Evolutionary conservation across 2,329 filamentous ascomycete species (phyloP).

Genomic region (Aureobasidium sp.): DNA sequence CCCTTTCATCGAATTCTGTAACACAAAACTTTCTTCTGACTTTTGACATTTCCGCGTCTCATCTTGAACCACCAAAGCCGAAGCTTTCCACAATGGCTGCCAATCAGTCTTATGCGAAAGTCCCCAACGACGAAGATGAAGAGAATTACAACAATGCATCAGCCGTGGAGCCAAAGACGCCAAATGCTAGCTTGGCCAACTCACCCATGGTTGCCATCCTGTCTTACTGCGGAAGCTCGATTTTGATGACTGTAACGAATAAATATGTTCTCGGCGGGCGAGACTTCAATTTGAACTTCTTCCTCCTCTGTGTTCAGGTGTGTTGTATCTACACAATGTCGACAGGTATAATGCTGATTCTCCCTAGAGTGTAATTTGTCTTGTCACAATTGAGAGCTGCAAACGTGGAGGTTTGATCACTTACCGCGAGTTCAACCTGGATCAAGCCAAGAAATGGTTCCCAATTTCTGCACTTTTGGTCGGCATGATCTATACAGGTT

Average conservation of each 20-base stretch:
- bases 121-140: not conserved
- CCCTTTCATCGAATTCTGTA: not conserved
- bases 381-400: conserved; percentile 70
- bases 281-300: conserved; percentile 93
- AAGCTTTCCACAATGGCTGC: not conserved
- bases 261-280: conserved; percentile 93
- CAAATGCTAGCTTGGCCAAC: not conserved
- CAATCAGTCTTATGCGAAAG: not conserved
- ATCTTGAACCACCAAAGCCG: not conserved
- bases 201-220: conserved; percentile 57
- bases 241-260: conserved; percentile 99
- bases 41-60: not conserved
- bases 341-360: not conserved
- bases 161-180: not conserved
- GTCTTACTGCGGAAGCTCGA: conserved; percentile 87
- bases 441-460: conserved; percentile 95
- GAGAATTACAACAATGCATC: not conserved
- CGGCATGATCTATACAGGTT: conserved; percentile 98
- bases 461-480: conserved; percentile 92
- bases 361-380: conserved; percentile 75
- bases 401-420: conserved; percentile 76
- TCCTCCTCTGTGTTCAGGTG: conserved; percentile 74
- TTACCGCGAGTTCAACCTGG: conserved; percentile 73
- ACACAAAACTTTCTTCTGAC: not conserved
- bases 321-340: not conserved